Conservation (phyloP, 1,139 yeast species). For the Starmera stellimalicola region DNA sequence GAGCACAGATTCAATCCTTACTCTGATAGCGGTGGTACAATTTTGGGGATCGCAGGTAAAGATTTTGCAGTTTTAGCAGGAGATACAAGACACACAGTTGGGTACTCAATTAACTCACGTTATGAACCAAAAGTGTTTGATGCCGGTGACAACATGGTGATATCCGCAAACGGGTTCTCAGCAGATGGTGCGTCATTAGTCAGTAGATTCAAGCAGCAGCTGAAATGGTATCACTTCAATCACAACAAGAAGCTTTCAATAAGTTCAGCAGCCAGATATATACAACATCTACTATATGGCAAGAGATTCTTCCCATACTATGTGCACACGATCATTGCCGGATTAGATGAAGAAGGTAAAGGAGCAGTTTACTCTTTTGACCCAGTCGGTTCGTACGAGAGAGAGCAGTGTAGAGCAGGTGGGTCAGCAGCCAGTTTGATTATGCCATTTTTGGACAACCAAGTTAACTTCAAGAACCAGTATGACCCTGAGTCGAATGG, state of each 20-base stretch:
- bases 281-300: constrained; percentile 84
- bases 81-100: constrained; percentile 93
- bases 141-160: constrained; percentile 79
- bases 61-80: constrained; percentile 97
- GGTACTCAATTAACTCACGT: constrained; percentile 88
- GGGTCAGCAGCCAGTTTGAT: constrained; percentile 95
- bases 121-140: constrained; percentile 85
- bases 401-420: constrained; percentile 96
- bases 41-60: constrained; percentile 93
- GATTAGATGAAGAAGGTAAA: constrained; percentile 87
- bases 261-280: constrained; percentile 77
- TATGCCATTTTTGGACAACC: constrained; percentile 96
- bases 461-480: constrained; percentile 92
- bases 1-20: constrained; percentile 95
- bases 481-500: constrained; percentile 71
- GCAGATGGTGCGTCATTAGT: constrained; percentile 90
- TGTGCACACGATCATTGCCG: constrained; percentile 90
- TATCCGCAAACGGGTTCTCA: constrained; percentile 93
- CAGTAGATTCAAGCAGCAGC: constrained; percentile 62
- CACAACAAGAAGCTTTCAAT: constrained; percentile 66
- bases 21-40: constrained; percentile 96
- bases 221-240: constrained; percentile 92
- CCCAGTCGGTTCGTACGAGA: constrained; percentile 96
- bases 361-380: constrained; percentile 96
- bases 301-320: constrained; percentile 96